phyloP scores from a whole-genome alignment of 805 yeast genomes.

The Saccharomycopsis lassenensis region DNA sequence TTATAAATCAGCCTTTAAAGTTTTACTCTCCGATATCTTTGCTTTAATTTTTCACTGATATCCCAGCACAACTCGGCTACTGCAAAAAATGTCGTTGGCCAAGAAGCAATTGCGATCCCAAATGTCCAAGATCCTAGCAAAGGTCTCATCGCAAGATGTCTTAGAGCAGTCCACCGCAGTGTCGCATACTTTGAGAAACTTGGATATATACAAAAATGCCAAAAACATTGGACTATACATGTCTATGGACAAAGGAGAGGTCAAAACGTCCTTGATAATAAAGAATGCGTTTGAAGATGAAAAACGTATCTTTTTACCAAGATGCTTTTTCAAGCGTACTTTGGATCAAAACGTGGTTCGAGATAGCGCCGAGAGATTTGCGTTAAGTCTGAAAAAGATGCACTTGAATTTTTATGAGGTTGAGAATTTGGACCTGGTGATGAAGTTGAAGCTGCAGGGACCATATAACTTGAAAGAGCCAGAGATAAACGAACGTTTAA shows the following conservation, averaged over 20 bases:
- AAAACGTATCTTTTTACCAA: conserved; percentile 50
- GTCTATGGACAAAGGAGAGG: conserved; percentile 67
- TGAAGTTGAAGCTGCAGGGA: conserved; percentile 51
- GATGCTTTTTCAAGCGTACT: conserved; percentile 30
- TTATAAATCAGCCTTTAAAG: no score
- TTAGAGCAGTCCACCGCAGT: no score
- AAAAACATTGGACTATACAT: conserved; percentile 53
- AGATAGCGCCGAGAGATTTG: conserved; percentile 23
- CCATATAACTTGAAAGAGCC: conserved; percentile 65
- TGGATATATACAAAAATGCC: conserved; percentile 33
- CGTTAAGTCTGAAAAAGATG: conserved; percentile 9
- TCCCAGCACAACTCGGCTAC: no score
- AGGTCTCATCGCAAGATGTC: no score
- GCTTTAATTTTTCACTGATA: no score
- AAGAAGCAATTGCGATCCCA: no score
- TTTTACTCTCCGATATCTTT: no score
- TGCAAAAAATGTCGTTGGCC: no score
- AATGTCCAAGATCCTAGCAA: no score
- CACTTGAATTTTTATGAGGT: conserved; percentile 46
- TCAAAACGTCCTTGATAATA: conserved; percentile 49
- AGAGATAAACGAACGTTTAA: conserved; percentile 24
- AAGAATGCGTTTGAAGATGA: conserved; percentile 36
- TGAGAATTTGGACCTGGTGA: conserved; percentile 30
- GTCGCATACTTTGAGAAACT: no score
- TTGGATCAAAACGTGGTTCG: conserved; percentile 26